These are phyloP conservation scores for Colletotrichum acutatum DNA, from an alignment of 2,329 filamentous ascomycete species.

Conservation along the genomic window DNA sequence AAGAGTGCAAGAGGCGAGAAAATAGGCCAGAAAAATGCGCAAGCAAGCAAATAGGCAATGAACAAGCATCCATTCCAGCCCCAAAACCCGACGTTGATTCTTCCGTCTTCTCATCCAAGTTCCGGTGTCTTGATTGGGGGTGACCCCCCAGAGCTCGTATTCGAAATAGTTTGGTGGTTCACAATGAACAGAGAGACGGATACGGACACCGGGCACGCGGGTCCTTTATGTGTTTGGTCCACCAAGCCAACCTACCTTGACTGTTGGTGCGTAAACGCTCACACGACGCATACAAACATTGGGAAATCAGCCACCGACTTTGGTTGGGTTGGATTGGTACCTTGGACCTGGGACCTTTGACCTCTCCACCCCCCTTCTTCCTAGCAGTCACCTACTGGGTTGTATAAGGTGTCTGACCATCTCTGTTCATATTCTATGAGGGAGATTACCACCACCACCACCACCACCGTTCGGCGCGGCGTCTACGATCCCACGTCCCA, in stretches of 20 bases:
- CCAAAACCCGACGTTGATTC: neutral
- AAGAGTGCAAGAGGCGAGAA: neutral
- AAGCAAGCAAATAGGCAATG: slow-evolving; percentile 1
- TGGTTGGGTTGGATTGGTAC: neutral
- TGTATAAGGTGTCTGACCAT: neutral
- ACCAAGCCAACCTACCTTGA: neutral
- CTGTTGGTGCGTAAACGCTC: slow-evolving; percentile 22
- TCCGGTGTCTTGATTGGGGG: neutral
- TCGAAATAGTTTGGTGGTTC: neutral
- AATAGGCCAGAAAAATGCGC: slow-evolving; percentile 14
- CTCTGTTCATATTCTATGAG: neutral
- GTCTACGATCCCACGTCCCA: neutral
- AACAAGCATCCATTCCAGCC: slow-evolving; percentile 9
- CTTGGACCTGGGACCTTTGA: neutral
- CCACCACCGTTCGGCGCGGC: neutral
- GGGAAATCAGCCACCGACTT: neutral
- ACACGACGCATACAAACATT: neutral
- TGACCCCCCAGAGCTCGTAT: slow-evolving; percentile 9
- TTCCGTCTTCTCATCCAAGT: neutral
- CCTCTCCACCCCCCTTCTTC: neutral
- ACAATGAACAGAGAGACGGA: neutral
- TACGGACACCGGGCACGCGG: slow-evolving; percentile 2
- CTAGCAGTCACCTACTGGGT: neutral
- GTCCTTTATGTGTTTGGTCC: slow-evolving; percentile 9
- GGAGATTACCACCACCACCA: neutral